Evolutionary conservation across 2,329 filamentous ascomycete species (phyloP).

Genomic region (Hyphodiscus sp.): DNA sequence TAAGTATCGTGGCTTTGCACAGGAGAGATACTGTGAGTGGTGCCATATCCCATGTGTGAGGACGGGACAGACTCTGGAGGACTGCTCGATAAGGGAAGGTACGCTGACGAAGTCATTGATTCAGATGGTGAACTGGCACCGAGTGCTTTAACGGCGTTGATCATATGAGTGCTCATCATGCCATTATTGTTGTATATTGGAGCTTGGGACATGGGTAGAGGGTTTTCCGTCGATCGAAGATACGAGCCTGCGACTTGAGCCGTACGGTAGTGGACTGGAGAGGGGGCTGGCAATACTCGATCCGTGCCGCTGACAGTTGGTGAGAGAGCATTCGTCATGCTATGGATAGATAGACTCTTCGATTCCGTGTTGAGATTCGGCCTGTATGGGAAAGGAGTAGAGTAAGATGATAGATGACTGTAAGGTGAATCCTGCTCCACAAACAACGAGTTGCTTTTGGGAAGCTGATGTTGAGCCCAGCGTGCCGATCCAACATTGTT

Average conservation of each 20-base stretch:
- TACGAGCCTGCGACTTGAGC: slow-evolving; percentile 9
- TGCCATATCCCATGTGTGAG: not conserved
- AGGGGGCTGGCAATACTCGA: slow-evolving; percentile 23
- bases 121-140: not conserved
- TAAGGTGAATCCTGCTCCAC: slow-evolving; percentile 18
- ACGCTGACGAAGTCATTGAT: not conserved
- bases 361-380: slow-evolving; percentile 15
- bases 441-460: slow-evolving; percentile 13
- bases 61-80: not conserved
- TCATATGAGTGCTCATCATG: slow-evolving; percentile 2
- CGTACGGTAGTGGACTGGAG: slow-evolving; percentile 9
- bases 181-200: slow-evolving; percentile 4
- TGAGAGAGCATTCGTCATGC: slow-evolving; percentile 13
- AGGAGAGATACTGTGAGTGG: not conserved
- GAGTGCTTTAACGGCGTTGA: slow-evolving; percentile 1
- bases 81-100: not conserved
- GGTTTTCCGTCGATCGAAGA: slow-evolving; percentile 8
- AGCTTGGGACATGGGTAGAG: slow-evolving; percentile 6
- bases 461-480: slow-evolving; percentile 16
- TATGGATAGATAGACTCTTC: slow-evolving; percentile 12
- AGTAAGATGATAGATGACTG: slow-evolving; percentile 13
- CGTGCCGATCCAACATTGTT: slow-evolving; percentile 5
- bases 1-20: not conserved
- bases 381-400: slow-evolving; percentile 13
- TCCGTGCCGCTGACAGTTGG: slow-evolving; percentile 15